Base-by-base conservation (phyloP, 2,329 filamentous ascomycete genomes). In the Neonectria hederae region DNA sequence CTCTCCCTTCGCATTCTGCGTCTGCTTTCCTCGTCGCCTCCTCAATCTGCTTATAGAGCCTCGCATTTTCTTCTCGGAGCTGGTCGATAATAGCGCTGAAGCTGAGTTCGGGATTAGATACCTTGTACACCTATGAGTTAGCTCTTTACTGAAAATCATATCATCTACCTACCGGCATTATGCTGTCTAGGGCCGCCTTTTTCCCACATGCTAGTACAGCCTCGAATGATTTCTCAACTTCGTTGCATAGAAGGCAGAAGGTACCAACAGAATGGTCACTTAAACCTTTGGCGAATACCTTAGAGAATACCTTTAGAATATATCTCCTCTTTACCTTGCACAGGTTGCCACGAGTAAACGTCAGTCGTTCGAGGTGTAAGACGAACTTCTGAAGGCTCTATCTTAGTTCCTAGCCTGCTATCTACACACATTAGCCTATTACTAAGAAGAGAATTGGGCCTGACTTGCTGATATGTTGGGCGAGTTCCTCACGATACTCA, bases 31-130 rank as follows among this genome's bases (percentile, higher is more conserved):
- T 42, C 17, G 17, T 19, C 14, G 19, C 13, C 38, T 42, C 38
- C 38, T 42, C 38, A 42, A 42, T 42, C 38, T 13, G 42, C 3
- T 45, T 11, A 22, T 2, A 22, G 19, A 22, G 42, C 2, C n/a
- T 22, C 19, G n/a, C 42, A 10, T 45, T 45, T 5, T 45, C n/a
- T 45, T 45, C 19, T 45, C 11, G 9, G 81, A 78, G n/a, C 73
- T 72, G 63, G 43, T 22, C 42, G n/a, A 45, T 45, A 22, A 45
- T 45, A 11, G 42, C 1, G 10, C 19, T 45, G 9, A 45, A 11
- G 42, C 42, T 45, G n/a, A 22, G 42, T 9, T 45, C 42, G 11
- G 8, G 42, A 45, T 22, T 22, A 19, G 11, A 45, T n/a, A 43
- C 17, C 40, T 43, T 5, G 40, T 6, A 21, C 40, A 7, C 5